phyloP scores from a whole-genome alignment of 106 monocot genomes.

The Platanthera zijinensis region DNA sequence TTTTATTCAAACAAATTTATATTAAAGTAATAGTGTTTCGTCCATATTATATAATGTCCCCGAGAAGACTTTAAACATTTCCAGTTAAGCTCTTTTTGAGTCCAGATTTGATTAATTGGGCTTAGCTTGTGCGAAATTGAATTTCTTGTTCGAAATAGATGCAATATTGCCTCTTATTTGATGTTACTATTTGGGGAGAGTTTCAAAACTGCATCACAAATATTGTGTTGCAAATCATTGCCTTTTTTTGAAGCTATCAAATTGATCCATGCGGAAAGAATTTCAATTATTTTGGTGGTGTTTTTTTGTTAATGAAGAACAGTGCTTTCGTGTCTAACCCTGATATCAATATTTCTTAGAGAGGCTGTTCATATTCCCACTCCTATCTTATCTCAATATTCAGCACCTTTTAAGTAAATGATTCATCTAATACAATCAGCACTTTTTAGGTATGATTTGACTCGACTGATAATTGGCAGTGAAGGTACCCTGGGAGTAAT shows the following conservation, averaged over 20 bases:
- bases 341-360: neutral
- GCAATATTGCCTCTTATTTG: too few relatives aligned
- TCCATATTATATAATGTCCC: too few relatives aligned
- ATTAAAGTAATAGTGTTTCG: too few relatives aligned
- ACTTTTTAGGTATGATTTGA: constrained; percentile 71
- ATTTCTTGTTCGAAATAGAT: too few relatives aligned
- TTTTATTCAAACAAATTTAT: too few relatives aligned
- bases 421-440: neutral
- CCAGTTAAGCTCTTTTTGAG: too few relatives aligned
- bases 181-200: neutral
- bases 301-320: too few relatives aligned
- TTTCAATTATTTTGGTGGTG: neutral
- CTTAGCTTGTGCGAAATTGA: too few relatives aligned
- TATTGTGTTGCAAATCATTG: neutral
- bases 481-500: constrained; percentile 93
- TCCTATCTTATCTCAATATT: neutral
- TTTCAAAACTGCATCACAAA: neutral
- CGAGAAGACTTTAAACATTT: too few relatives aligned
- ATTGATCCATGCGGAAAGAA: neutral
- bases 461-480: constrained; percentile 85
- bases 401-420: neutral
- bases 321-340: neutral
- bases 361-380: neutral
- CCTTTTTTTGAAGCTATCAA: neutral
- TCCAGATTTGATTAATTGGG: too few relatives aligned